These are phyloP conservation scores for Calophaca sinica DNA, from an alignment of 306 rosid species.

Conservation along the genomic window DNA sequence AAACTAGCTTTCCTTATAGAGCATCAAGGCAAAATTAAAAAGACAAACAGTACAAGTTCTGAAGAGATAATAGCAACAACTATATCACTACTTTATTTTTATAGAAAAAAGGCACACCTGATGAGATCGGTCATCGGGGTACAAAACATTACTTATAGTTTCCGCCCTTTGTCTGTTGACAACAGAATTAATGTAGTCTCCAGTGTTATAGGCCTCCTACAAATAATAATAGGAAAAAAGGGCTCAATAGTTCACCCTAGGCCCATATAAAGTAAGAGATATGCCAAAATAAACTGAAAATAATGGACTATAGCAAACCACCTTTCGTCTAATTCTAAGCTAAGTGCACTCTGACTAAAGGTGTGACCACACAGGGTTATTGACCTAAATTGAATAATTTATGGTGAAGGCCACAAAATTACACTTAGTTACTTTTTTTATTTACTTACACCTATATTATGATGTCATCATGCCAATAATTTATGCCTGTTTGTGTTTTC, in stretches of 20 bases:
- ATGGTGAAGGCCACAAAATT: conserved; percentile 16
- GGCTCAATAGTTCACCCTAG: conserved; percentile 38
- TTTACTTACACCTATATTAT: conserved; percentile 32
- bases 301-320: conserved; percentile 29
- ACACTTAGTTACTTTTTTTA: not conserved
- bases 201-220: conserved; percentile 80
- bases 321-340: conserved; percentile 35
- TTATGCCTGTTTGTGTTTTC: conserved; percentile 11
- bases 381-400: conserved; percentile 29
- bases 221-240: conserved; percentile 33
- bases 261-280: conserved; percentile 29
- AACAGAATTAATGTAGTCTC: conserved; percentile 77
- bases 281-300: conserved; percentile 36
- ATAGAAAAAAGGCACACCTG: conserved; percentile 54
- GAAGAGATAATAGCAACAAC: conserved; percentile 40
- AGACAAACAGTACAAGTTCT: conserved; percentile 33
- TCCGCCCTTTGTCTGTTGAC: conserved; percentile 77
- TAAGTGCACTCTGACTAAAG: conserved; percentile 23
- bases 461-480: conserved; percentile 26
- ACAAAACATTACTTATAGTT: conserved; percentile 74
- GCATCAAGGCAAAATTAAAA: conserved; percentile 17
- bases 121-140: conserved; percentile 80
- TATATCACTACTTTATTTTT: not conserved
- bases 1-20: conserved; percentile 24
- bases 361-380: conserved; percentile 19